phyloP scores from a whole-genome alignment of 2,329 filamentous ascomycete species.

The Huntiella savannae region DNA sequence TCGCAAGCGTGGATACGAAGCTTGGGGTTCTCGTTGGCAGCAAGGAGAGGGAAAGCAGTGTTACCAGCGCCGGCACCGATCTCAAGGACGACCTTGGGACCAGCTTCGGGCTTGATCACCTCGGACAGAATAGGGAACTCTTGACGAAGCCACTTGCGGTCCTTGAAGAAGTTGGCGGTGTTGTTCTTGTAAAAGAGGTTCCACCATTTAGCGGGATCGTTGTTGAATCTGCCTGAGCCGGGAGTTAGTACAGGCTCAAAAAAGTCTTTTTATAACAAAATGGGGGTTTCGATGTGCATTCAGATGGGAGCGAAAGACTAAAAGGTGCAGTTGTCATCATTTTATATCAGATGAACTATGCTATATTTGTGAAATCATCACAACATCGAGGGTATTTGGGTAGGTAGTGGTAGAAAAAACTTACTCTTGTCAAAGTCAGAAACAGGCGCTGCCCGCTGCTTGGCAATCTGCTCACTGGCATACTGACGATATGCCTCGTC shows the following conservation, averaged over 20 bases:
- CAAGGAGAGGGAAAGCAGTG: slow-evolving; percentile 79
- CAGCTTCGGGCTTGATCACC: slow-evolving; percentile 51
- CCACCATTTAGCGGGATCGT: slow-evolving; percentile 89
- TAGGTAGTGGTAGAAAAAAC: slow-evolving; percentile 13
- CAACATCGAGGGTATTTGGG: slow-evolving; percentile 19
- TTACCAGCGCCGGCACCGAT: slow-evolving; percentile 93
- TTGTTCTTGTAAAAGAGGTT: slow-evolving; percentile 98
- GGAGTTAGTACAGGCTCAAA: slow-evolving; percentile 11
- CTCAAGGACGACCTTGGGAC: slow-evolving; percentile 57
- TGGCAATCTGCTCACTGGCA: slow-evolving; percentile 63
- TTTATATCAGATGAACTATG: slow-evolving; percentile 53
- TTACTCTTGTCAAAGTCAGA: slow-evolving; percentile 80
- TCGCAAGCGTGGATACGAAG: slow-evolving; percentile 86
- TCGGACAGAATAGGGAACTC: slow-evolving; percentile 80
- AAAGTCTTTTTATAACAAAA: slow-evolving; percentile 8
- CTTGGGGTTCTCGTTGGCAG: slow-evolving; percentile 62
- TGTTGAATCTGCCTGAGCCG: slow-evolving; percentile 57
- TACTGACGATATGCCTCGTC: slow-evolving; percentile 77
- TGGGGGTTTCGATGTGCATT: slow-evolving; percentile 19
- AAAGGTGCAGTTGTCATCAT: slow-evolving; percentile 42
- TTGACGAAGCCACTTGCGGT: slow-evolving; percentile 90
- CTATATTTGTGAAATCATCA: slow-evolving; percentile 39
- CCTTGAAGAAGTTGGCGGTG: slow-evolving; percentile 93
- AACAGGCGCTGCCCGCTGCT: slow-evolving; percentile 71
- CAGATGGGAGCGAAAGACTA: slow-evolving; percentile 62